Percentiles rank a stretch among this genome's conserved stretches.
These are phyloP conservation scores for Phymatotrichopsis omnivora DNA, from an alignment of 2,329 filamentous ascomycete genomes.

Conservation along the genomic window DNA sequence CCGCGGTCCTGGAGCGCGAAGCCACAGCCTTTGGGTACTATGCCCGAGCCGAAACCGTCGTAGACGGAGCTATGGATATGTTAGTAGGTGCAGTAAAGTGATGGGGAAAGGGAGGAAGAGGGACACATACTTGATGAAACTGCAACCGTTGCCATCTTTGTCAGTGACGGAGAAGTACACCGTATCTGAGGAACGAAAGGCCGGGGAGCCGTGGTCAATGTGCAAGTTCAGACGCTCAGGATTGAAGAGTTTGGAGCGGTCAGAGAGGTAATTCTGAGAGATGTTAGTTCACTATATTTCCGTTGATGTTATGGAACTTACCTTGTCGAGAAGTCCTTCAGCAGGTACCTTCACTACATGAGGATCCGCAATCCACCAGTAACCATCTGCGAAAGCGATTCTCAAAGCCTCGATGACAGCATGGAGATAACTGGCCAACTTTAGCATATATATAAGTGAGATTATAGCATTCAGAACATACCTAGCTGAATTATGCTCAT, in stretches of 20 bases:
- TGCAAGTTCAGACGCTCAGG: conserved; percentile 41
- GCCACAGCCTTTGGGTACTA: conserved; percentile 75
- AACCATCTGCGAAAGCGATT: conserved; percentile 79
- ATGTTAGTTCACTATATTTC: not conserved
- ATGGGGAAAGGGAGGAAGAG: not conserved
- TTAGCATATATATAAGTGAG: not conserved
- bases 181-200: conserved; percentile 77
- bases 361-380: conserved; percentile 85
- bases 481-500: conserved; percentile 69
- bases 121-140: conserved; percentile 82
- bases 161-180: conserved; percentile 90
- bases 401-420: conserved; percentile 78
- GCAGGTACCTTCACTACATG: conserved; percentile 60
- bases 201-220: conserved; percentile 66
- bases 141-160: conserved; percentile 73
- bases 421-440: conserved; percentile 49
- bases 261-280: conserved; percentile 42
- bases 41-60: conserved; percentile 73
- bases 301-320: conserved; percentile 59
- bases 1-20: conserved; percentile 94
- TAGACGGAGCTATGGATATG: conserved; percentile 57
- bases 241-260: conserved; percentile 50
- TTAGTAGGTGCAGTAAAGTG: conserved; percentile 1
- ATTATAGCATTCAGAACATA: conserved; percentile 41
- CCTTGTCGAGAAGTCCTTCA: conserved; percentile 50